Evolutionary conservation across 805 yeast genomes (phyloP).

Genomic region (Monosporozyma unispora): DNA sequence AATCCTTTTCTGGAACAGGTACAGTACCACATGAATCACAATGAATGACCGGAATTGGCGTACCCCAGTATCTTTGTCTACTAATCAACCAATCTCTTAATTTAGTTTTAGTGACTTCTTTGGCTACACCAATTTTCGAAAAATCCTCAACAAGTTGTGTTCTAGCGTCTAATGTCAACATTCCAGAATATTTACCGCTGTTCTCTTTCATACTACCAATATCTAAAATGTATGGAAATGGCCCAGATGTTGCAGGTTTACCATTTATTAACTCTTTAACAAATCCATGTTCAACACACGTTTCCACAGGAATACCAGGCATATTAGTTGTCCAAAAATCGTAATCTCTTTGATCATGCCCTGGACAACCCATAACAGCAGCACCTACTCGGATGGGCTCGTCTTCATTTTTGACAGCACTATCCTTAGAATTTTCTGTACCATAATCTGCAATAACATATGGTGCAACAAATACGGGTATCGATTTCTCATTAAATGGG

Average conservation of each 20-base stretch:
- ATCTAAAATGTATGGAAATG: slow-evolving; percentile 32
- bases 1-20: slow-evolving; percentile 79
- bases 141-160: slow-evolving; percentile 29
- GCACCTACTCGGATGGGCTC: slow-evolving; percentile 39
- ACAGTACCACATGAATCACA: slow-evolving; percentile 82
- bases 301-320: slow-evolving; percentile 35
- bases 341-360: slow-evolving; percentile 77
- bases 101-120: slow-evolving; percentile 43
- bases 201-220: slow-evolving; percentile 42
- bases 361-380: slow-evolving; percentile 98
- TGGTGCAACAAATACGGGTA: slow-evolving; percentile 86
- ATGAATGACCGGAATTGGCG: slow-evolving; percentile 92
- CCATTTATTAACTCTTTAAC: neutral
- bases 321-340: slow-evolving; percentile 68
- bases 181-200: slow-evolving; percentile 44
- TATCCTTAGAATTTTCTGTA: neutral
- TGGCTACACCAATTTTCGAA: slow-evolving; percentile 35
- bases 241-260: neutral
- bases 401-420: neutral
- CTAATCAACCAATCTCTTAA: slow-evolving; percentile 92
- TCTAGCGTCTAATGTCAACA: neutral
- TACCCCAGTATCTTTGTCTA: slow-evolving; percentile 96
- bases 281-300: slow-evolving; percentile 38
- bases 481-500: slow-evolving; percentile 43
- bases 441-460: slow-evolving; percentile 82